These are phyloP conservation scores for Pichia sp. DNA, from an alignment of 1,139 yeast genomes.

Conservation along the genomic window DNA sequence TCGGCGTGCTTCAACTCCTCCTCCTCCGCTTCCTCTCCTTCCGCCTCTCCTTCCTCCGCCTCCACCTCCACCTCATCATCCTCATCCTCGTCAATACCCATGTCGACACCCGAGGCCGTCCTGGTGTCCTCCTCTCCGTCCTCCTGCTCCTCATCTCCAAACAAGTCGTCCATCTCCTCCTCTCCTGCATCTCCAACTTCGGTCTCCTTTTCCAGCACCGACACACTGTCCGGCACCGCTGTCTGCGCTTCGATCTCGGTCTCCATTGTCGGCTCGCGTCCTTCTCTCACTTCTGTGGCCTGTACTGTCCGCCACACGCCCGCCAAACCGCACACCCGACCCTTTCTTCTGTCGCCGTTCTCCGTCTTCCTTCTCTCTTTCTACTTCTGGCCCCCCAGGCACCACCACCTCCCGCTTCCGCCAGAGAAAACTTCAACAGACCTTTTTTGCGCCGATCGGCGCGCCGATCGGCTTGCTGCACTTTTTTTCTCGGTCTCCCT, in stretches of 20 bases:
- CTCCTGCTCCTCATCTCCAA: conserved; percentile 8
- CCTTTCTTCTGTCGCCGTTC: no score
- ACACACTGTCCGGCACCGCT: neutral
- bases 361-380: no score
- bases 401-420: no score
- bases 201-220: neutral
- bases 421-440: no score
- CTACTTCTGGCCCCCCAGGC: no score
- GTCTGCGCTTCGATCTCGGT: neutral
- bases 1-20: conserved; percentile 48
- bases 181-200: conserved; percentile 15
- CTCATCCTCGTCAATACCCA: conserved; percentile 11
- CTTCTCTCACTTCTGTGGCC: neutral
- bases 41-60: conserved; percentile 34
- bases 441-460: no score
- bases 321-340: no score
- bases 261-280: neutral
- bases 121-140: conserved; percentile 6
- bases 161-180: conserved; percentile 16
- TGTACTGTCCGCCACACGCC: no score
- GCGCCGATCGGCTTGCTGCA: no score
- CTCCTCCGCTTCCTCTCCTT: conserved; percentile 36
- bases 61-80: conserved; percentile 25
- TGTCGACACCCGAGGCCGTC: conserved; percentile 7
- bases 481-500: no score